Conservation (phyloP, 2,329 filamentous ascomycete species). For the Xylaria sp. region DNA sequence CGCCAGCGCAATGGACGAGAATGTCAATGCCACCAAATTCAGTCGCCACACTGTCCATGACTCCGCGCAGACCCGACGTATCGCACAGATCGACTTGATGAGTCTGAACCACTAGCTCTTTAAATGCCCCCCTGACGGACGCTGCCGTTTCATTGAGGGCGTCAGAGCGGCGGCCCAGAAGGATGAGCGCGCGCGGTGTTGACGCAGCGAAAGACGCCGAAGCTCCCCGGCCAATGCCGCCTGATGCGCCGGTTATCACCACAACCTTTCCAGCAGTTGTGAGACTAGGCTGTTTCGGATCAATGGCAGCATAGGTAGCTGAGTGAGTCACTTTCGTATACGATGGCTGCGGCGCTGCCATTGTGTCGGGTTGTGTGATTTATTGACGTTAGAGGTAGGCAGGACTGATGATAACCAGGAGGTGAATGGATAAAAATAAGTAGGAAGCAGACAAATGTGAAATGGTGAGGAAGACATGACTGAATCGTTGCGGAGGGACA, state of each 20-base stretch:
- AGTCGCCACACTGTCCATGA: constrained; percentile 37
- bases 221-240: constrained; percentile 52
- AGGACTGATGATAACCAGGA: background rate
- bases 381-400: too few relatives aligned
- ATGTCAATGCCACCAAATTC: constrained; percentile 52
- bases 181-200: constrained; percentile 42
- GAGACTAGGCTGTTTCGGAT: constrained; percentile 31
- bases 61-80: constrained; percentile 39
- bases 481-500: too few relatives aligned
- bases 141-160: constrained; percentile 32
- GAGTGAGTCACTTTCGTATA: constrained; percentile 37
- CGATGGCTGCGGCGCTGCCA: constrained; percentile 32
- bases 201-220: constrained; percentile 52
- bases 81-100: constrained; percentile 45
- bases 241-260: constrained; percentile 52
- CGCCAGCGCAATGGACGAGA: constrained; percentile 51
- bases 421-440: background rate
- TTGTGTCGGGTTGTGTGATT: background rate
- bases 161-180: constrained; percentile 36
- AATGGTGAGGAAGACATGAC: too few relatives aligned
- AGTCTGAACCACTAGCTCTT: constrained; percentile 38
- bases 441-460: background rate
- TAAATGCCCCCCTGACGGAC: constrained; percentile 10
- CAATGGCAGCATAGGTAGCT: constrained; percentile 34
- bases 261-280: constrained; percentile 47